Evolutionary conservation across 2,329 filamentous ascomycete genomes (phyloP), one percentile per base, ranked within the genome.

Genomic region (Trichoderma sp.): DNA sequence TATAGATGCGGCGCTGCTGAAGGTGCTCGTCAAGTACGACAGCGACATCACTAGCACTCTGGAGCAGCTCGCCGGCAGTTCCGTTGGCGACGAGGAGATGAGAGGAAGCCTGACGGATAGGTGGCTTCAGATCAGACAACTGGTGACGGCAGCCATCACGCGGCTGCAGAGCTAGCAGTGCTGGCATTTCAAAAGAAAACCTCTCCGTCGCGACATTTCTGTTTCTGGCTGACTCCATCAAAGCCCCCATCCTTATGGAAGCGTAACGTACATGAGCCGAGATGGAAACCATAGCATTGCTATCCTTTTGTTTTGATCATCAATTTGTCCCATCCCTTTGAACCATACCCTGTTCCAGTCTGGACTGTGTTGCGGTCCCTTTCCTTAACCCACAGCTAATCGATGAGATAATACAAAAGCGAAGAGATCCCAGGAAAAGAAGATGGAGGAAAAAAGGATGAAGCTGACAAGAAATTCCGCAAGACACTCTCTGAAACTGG

Each of bases 1-100:
- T 30, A 80, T 81, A 1, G 67, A 78, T 48, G 67, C 34, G 14
- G 26, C 80, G 55, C 68, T 86, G 24, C 60, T 74, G 1, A 71
- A 72, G 26, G 67, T 84, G 28, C 28, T 64, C 6, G 30, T 3
- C 61, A 74, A 76, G 66, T 80, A 79, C 63, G 73, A 75, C 34
- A 69, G 63, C 14, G 75, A 74, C 41, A 72, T 78, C 5, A 67
- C 72, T 1, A 70, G 68, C 55, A 75, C 65, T 17, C 66, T 80
- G 1, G 67, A 68, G 26, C 72, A 73, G 21, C 66, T 80, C 6
- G 70, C 73, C 30, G 68, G 71, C 50, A 66, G 78, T 68, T 72
- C 45, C 63, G 64, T 3, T n/a, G 77, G 68, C 59, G 61, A 76
- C 75, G 59, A 77, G 34, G 67, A 61, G 19, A 71, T 68, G 67